Evolutionary conservation across 441 rosid genomes (phyloP).

Genomic region (Arabidopsis lyrata): DNA sequence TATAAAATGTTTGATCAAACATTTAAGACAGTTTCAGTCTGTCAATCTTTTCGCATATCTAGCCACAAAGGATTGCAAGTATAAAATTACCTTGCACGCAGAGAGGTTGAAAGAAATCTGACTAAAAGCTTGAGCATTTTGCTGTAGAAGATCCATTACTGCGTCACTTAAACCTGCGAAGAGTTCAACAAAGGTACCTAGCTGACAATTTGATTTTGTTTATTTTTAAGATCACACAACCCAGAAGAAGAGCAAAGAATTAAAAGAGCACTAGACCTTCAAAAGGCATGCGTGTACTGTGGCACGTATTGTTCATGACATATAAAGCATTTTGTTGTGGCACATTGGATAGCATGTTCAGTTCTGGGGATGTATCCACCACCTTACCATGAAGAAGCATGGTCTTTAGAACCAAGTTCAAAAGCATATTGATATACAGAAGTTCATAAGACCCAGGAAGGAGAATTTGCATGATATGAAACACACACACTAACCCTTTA

Average conservation of each 20-base stretch:
- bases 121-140: constrained; percentile 75
- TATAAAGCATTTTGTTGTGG: constrained; percentile 47
- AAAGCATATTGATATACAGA: constrained; percentile 28
- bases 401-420: constrained; percentile 44
- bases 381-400: constrained; percentile 63
- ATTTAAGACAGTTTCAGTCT: constrained; percentile 5
- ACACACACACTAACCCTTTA: constrained; percentile 3
- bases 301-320: constrained; percentile 49
- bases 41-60: constrained; percentile 13
- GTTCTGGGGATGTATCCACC: constrained; percentile 69
- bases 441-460: constrained; percentile 26
- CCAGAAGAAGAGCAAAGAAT: constrained; percentile 3
- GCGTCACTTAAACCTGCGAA: constrained; percentile 68
- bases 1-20: neutral
- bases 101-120: constrained; percentile 82
- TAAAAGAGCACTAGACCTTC: constrained; percentile 60
- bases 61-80: constrained; percentile 14
- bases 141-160: constrained; percentile 71
- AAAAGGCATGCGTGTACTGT: constrained; percentile 51
- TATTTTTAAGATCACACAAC: constrained; percentile 22
- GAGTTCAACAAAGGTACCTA: constrained; percentile 36
- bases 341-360: constrained; percentile 59
- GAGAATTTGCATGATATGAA: neutral
- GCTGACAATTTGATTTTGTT: constrained; percentile 7
- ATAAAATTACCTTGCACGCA: constrained; percentile 60